A percentile compares a stretch with the other conserved stretches of the same genome.
Evolutionary conservation across 257 asterid species (phyloP).

Genomic region (Solanum habrochaites): DNA sequence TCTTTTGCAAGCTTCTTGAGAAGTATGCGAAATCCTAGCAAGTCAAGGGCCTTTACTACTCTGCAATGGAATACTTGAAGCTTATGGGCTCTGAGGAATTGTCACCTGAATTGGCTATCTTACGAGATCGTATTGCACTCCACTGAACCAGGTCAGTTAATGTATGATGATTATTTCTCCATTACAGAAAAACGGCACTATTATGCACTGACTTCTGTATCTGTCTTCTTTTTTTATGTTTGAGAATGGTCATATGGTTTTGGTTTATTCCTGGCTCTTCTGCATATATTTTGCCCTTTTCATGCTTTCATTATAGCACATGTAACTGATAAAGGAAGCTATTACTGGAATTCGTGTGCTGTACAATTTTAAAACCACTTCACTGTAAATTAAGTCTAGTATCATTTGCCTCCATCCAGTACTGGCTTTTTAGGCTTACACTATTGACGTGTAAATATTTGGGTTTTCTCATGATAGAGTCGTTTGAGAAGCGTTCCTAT

Average conservation of each 20-base stretch:
- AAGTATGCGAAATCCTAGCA: constrained; percentile 93
- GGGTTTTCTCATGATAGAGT: neutral
- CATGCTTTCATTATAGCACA: neutral
- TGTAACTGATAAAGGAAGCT: neutral
- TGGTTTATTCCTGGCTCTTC: neutral
- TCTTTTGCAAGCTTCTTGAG: constrained; percentile 79
- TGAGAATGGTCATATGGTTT: neutral
- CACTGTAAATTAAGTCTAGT: neutral
- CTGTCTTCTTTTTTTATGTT: neutral
- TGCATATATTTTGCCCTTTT: neutral
- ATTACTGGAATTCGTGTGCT: neutral
- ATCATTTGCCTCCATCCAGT: neutral
- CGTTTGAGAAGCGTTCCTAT: neutral
- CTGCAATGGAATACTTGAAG: constrained; percentile 89
- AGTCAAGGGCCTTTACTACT: constrained; percentile 90
- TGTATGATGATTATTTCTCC: neutral
- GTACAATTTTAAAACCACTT: neutral
- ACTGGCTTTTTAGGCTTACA: neutral
- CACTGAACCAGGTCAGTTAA: constrained; percentile 61
- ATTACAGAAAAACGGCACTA: neutral
- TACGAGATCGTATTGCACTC: constrained; percentile 86
- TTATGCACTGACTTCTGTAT: neutral
- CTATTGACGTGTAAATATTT: neutral
- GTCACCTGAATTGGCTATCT: constrained; percentile 71
- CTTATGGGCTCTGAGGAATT: constrained; percentile 82